Conservation (phyloP, 495 filamentous ascomycete species). For the Penicillium cosmopolitanum region DNA sequence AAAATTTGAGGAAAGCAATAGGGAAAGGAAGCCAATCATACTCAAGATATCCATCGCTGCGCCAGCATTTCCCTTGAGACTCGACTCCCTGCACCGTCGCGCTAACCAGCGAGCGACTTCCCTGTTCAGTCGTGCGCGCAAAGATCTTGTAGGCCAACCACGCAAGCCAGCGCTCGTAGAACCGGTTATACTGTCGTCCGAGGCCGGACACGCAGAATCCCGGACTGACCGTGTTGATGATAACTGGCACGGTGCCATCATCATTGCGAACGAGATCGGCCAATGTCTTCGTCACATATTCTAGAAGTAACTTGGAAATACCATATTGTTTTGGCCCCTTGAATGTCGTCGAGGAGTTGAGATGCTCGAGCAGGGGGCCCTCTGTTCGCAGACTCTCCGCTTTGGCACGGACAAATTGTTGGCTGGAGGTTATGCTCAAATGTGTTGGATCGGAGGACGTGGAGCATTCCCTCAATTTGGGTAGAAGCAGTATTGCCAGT, state of each 20-base stretch:
- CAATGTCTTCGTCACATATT: slow-evolving; percentile 46
- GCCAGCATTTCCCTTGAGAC: slow-evolving; percentile 56
- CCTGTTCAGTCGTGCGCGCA: slow-evolving; percentile 53
- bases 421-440: slow-evolving; percentile 46
- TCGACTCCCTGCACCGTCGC: slow-evolving; percentile 51
- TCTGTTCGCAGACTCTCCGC: slow-evolving; percentile 38
- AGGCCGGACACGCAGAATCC: slow-evolving; percentile 47
- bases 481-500: slow-evolving; percentile 58
- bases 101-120: slow-evolving; percentile 55
- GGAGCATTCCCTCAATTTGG: slow-evolving; percentile 40
- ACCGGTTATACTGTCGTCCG: slow-evolving; percentile 42
- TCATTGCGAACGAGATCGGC: slow-evolving; percentile 36
- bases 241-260: slow-evolving; percentile 42
- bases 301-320: slow-evolving; percentile 52
- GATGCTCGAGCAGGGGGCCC: slow-evolving; percentile 34
- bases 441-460: slow-evolving; percentile 34
- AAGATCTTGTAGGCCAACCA: slow-evolving; percentile 46
- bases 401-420: slow-evolving; percentile 44
- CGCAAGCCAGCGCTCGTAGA: slow-evolving; percentile 40
- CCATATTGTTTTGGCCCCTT: slow-evolving; percentile 45
- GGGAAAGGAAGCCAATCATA: slow-evolving; percentile 26
- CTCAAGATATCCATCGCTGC: slow-evolving; percentile 49
- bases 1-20: neutral
- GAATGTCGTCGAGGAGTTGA: slow-evolving; percentile 36
- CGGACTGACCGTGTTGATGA: slow-evolving; percentile 51